Percentiles rank a stretch among this genome's conserved stretches.
These are phyloP conservation scores for Handroanthus guayacan DNA, from an alignment of 257 asterid genomes.

Conservation along the genomic window DNA sequence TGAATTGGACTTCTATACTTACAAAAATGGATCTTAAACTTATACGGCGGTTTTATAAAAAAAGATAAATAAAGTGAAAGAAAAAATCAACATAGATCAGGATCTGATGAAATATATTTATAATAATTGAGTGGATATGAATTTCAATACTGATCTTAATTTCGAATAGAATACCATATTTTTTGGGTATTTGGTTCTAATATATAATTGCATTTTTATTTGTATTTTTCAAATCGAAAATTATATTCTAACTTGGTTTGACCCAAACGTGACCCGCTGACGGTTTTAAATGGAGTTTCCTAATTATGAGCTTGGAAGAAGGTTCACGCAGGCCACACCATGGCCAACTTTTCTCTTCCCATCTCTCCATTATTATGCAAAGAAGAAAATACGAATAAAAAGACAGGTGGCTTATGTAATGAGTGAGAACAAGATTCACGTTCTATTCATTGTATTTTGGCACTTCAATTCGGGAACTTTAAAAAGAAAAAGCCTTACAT, in stretches of 20 bases:
- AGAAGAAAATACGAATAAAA: background rate
- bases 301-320: slow-evolving; percentile 30
- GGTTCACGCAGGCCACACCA: slow-evolving; percentile 52
- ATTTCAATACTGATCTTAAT: no score
- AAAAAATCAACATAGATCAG: no score
- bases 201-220: background rate
- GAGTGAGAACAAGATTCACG: slow-evolving; percentile 51
- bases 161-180: no score
- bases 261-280: no score
- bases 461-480: slow-evolving; percentile 35
- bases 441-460: slow-evolving; percentile 40
- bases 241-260: no score
- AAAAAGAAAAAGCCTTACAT: slow-evolving; percentile 4
- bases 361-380: slow-evolving; percentile 25
- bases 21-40: no score
- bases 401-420: slow-evolving; percentile 35
- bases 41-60: no score
- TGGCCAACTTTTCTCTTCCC: slow-evolving; percentile 33
- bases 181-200: no score
- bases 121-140: no score
- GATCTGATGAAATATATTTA: no score
- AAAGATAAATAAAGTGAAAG: no score
- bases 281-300: slow-evolving; percentile 9
- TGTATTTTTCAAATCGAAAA: background rate
- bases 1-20: no score